Conservation (phyloP, 2,329 filamentous ascomycete species). For the Fusarium oligoseptatum region DNA sequence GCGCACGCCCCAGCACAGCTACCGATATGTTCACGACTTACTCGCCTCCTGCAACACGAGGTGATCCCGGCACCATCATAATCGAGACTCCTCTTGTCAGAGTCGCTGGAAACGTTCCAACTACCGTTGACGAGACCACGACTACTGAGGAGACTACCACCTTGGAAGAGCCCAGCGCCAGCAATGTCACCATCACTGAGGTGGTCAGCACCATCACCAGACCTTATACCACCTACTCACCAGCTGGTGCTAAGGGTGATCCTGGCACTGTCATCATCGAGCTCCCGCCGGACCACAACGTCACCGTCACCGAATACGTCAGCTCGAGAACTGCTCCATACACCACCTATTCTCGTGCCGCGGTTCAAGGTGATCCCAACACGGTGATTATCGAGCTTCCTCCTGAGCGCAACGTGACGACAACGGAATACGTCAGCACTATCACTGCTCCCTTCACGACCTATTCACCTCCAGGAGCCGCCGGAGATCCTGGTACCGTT, state of each 20-base stretch:
- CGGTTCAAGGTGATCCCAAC: conserved; percentile 15
- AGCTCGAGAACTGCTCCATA: conserved; percentile 11
- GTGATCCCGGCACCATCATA: conserved; percentile 28
- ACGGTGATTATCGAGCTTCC: conserved; percentile 24
- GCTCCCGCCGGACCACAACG: neutral
- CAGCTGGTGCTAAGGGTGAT: neutral
- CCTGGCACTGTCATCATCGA: conserved; percentile 6
- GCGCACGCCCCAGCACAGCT: conserved; percentile 23
- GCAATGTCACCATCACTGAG: conserved; percentile 14
- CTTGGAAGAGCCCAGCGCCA: neutral
- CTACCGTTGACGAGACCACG: neutral
- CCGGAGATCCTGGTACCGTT: conserved; percentile 15
- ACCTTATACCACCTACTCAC: conserved; percentile 14
- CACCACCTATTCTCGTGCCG: conserved; percentile 22
- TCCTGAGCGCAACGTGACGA: conserved; percentile 13
- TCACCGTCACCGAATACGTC: conserved; percentile 6
- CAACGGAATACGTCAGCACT: conserved; percentile 1
- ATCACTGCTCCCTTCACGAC: conserved; percentile 14
- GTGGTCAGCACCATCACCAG: conserved; percentile 18
- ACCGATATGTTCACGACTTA: conserved; percentile 33
- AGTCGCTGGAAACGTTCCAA: neutral
- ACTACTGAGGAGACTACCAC: neutral
- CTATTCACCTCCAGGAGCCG: neutral
- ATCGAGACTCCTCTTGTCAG: conserved; percentile 15
- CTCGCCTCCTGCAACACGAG: conserved; percentile 25